Conservation (phyloP, 352 stramenopile genomes). For the Phytophthora sp. region DNA sequence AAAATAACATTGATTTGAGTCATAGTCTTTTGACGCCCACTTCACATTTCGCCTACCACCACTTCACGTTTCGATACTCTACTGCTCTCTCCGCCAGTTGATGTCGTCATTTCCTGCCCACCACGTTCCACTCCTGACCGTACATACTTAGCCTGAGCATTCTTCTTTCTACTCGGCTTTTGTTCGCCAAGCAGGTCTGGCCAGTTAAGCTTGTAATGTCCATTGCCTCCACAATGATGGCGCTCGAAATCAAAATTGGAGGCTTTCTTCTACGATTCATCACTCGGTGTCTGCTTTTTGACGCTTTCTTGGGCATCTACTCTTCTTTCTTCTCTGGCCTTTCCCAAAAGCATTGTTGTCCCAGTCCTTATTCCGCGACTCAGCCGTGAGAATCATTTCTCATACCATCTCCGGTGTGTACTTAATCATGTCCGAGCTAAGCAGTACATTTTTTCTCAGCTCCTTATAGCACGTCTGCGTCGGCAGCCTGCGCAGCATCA, state of each 20-base stretch:
- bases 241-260: no score
- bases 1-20: background rate
- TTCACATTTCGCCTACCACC: background rate
- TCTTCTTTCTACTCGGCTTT: no score
- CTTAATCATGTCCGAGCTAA: conserved; percentile 21
- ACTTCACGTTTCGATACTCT: background rate
- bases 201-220: no score
- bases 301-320: background rate
- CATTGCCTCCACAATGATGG: no score
- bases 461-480: conserved; percentile 3
- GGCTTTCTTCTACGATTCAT: background rate
- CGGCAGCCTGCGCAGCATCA: conserved; percentile 9
- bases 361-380: conserved; percentile 11
- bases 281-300: background rate
- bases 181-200: no score
- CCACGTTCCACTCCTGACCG: no score
- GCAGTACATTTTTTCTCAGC: conserved; percentile 11
- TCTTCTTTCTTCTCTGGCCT: background rate
- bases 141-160: no score
- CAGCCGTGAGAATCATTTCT: conserved; percentile 15
- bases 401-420: conserved; percentile 10
- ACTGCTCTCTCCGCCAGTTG: no score
- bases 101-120: no score
- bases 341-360: conserved; percentile 11
- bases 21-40: background rate